A percentile compares a stretch with the other conserved stretches of the same genome.
phyloP scores from a whole-genome alignment of 345 rosid genomes.

The Syzygium grande region DNA sequence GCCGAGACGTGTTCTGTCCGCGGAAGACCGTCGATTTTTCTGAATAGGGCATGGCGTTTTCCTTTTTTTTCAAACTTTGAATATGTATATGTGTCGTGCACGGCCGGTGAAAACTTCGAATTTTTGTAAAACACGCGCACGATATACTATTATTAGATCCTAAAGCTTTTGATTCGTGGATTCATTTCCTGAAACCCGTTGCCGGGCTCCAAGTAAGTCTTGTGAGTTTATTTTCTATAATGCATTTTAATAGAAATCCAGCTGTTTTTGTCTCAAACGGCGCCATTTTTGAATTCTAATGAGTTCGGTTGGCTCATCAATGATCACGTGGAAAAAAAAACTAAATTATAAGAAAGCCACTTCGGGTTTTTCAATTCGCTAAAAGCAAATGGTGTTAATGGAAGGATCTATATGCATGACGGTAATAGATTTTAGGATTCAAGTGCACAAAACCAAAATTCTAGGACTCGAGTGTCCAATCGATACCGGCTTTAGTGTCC shows the following conservation, averaged over 20 bases:
- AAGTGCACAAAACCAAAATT: neutral
- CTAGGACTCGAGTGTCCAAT: neutral
- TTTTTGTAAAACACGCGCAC: too few relatives aligned
- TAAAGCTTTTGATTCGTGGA: too few relatives aligned
- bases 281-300: too few relatives aligned
- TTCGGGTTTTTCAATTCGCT: neutral
- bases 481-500: accelerated
- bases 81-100: neutral
- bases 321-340: neutral
- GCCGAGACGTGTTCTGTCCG: neutral
- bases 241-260: too few relatives aligned
- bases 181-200: too few relatives aligned
- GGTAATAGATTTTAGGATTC: neutral
- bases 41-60: neutral
- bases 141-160: too few relatives aligned
- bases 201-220: too few relatives aligned
- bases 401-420: neutral
- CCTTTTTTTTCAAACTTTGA: too few relatives aligned
- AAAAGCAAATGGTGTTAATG: neutral
- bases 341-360: neutral
- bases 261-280: too few relatives aligned
- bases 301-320: too few relatives aligned
- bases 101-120: too few relatives aligned
- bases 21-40: neutral
- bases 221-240: too few relatives aligned